A percentile compares a stretch with the other conserved stretches of the same genome.
Conservation (phyloP, 139 green algal species). For the Mesotaenium endlicherianum region DNA sequence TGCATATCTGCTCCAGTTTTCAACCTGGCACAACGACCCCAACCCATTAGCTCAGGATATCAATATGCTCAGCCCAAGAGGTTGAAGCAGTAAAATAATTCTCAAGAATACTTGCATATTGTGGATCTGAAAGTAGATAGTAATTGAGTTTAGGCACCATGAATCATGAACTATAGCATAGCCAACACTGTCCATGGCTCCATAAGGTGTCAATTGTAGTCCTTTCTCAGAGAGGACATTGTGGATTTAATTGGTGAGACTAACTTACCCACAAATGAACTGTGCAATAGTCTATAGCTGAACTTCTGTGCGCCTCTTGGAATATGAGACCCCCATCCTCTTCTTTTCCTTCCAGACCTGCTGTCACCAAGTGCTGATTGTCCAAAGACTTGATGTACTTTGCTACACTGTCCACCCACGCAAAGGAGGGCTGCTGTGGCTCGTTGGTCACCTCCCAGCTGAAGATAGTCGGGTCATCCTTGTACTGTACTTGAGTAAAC, state of each 20-base stretch:
- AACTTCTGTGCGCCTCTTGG: background rate
- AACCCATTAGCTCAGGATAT: no score
- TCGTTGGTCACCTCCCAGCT: conserved; percentile 64
- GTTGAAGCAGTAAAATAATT: no score
- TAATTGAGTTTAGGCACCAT: no score
- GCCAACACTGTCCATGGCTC: no score
- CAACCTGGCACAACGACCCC: no score
- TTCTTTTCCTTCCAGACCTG: background rate
- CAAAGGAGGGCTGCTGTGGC: background rate
- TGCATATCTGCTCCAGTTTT: no score
- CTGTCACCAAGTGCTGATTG: background rate
- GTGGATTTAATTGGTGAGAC: background rate
- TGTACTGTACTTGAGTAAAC: no score
- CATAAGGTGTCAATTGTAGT: no score
- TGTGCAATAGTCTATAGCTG: background rate
- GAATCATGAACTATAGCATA: no score
- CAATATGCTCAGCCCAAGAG: no score
- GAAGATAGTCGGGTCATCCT: conserved; percentile 76
- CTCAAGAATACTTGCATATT: no score
- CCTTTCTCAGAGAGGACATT: background rate
- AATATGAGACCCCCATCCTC: background rate
- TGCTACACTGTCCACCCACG: background rate
- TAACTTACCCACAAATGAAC: background rate
- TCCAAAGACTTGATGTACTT: background rate
- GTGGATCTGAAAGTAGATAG: no score